Base-by-base conservation (phyloP, 495 filamentous ascomycete species). In the Parathielavia hyrcaniae region DNA sequence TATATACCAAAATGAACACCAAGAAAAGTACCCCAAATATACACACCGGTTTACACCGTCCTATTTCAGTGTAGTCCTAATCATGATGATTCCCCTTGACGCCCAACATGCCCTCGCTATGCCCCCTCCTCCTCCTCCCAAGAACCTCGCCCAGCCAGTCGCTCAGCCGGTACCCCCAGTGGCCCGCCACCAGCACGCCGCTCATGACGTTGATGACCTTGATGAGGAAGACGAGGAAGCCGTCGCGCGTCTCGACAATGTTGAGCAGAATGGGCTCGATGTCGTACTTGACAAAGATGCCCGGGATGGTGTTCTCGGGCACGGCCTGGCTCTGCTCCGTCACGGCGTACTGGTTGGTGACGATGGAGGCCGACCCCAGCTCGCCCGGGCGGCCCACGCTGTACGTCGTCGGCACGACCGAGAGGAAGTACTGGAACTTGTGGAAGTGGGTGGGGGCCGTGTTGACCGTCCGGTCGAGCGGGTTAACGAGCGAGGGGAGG, bases 361-460 rank as follows among this genome's bases (percentile, higher is more conserved):
- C 82, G 73, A 99, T 80, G 40, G 85, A 86, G 62, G 69, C 62
- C 34, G 63, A 49, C 50, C 60, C 58, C 9, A 20, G 26, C 23
- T 55, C 19, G 59, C 51, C 46, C 30, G 66, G 65, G 50, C 60
- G 23, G 73, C 80, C 76, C 41, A 84, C 83, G 54, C 85, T 86
- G 79, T 97, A 99, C 69, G 90, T 81, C n/a, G 93, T 99, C 0
- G 93, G 93, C 1, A 99, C 93, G 40, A 99, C 77, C 56, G 90
- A 96, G 71, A 96, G 84, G 79, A 93, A 97, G 82, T 99, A 99
- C 76, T 99, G 93, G 79, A 86, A 97, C 74, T 92, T 93, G 81
- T 88, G 86, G 79, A 97, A 97, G 78, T 97, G 80, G 50, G 64
- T 53, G 20, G 77, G 63, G 0, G 88, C 91, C 1, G 79, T 73